Conservation (phyloP, 2,329 filamentous ascomycete genomes). For the Aspergillus arachidicola region DNA sequence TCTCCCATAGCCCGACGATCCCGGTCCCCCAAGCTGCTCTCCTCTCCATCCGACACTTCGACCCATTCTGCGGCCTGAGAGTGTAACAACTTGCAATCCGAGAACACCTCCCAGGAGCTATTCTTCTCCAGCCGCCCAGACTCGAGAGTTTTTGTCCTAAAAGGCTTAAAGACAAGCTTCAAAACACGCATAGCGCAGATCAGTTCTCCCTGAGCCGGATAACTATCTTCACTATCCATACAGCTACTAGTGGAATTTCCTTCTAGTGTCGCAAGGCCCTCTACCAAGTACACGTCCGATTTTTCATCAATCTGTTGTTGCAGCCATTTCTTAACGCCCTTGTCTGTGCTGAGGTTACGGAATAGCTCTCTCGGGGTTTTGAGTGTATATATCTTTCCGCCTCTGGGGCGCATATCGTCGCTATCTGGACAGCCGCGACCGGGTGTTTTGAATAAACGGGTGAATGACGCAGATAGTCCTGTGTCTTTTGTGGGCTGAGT, state of each 20-base stretch:
- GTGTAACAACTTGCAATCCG: neutral
- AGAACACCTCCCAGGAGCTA: neutral
- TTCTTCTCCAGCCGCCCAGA: neutral
- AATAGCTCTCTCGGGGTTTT: neutral
- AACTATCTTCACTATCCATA: neutral
- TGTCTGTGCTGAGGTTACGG: neutral
- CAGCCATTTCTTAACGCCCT: neutral
- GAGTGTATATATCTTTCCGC: neutral
- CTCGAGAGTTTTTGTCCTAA: neutral
- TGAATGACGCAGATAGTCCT: neutral
- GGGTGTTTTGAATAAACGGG: neutral
- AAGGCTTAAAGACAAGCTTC: neutral
- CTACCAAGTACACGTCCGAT: neutral
- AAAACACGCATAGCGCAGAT: neutral
- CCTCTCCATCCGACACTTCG: neutral
- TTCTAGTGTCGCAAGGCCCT: neutral
- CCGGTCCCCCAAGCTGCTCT: neutral
- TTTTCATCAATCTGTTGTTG: neutral
- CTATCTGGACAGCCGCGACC: neutral
- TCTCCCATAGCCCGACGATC: neutral
- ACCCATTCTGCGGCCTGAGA: neutral
- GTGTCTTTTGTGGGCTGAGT: neutral
- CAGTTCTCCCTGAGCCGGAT: neutral
- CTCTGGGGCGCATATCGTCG: neutral
- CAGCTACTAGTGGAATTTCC: neutral